Conservation (phyloP, 192 early-diverging fungal species). For the Coemansia nantahalensis region DNA sequence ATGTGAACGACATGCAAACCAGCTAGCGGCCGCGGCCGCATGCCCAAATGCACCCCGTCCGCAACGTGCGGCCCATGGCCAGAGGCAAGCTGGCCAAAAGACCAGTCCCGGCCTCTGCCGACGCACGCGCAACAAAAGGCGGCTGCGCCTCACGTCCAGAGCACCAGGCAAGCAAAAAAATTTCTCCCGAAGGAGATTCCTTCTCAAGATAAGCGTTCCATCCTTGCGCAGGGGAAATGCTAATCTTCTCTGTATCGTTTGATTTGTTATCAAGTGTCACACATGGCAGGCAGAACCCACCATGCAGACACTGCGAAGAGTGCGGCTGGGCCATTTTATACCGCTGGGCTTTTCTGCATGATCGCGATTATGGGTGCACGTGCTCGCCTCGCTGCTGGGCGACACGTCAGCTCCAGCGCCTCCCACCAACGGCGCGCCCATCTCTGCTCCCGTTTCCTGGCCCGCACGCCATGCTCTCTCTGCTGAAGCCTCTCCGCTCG, state of each 20-base stretch:
- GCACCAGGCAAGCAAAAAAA: neutral
- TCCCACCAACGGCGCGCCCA: no score
- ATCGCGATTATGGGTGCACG: neutral
- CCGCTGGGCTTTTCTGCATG: neutral
- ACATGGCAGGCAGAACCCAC: slow-evolving; percentile 23
- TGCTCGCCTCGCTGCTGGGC: no score
- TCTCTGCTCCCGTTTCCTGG: no score
- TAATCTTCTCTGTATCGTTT: slow-evolving; percentile 52
- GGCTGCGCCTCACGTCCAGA: neutral
- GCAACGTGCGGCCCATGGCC: no score
- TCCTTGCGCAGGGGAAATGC: slow-evolving; percentile 22
- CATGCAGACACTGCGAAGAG: neutral
- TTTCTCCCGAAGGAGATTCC: slow-evolving; percentile 33
- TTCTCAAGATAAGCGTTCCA: slow-evolving; percentile 6
- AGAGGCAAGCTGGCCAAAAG: no score
- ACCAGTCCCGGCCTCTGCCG: no score
- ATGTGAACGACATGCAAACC: no score
- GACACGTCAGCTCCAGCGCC: neutral
- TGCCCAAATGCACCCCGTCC: no score
- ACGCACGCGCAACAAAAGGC: neutral
- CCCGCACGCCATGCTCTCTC: no score
- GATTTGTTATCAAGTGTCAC: slow-evolving; percentile 48
- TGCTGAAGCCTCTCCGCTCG: no score
- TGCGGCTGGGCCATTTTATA: neutral
- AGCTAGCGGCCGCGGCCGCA: no score